Percentiles rank a stretch among this genome's conserved stretches.
Conservation (phyloP, 805 yeast genomes). For the Metahyphopichia silvanorum region DNA sequence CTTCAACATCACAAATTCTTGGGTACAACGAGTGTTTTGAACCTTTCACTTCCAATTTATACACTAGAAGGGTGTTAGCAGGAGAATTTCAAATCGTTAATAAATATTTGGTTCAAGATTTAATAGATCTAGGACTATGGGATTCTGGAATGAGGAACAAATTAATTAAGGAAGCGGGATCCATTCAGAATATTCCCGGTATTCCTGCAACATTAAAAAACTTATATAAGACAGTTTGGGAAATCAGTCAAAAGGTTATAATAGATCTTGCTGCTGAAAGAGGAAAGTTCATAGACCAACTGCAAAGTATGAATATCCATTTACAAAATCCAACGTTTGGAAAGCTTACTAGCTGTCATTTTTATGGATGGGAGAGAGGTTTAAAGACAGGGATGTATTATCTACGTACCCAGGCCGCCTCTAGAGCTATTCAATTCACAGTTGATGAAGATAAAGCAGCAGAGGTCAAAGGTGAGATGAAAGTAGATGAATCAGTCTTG, state of each 20-base stretch:
- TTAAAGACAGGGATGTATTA: constrained; percentile 40
- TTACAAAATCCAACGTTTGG: constrained; percentile 35
- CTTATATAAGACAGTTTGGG: constrained; percentile 96
- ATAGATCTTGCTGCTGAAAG: constrained; percentile 85
- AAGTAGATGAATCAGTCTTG: constrained; percentile 6
- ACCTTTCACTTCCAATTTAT: constrained; percentile 91
- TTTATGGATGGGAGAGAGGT: constrained; percentile 37
- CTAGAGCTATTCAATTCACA: constrained; percentile 37
- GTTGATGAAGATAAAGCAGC: constrained; percentile 14
- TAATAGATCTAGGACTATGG: constrained; percentile 84
- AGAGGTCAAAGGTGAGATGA: constrained; percentile 1
- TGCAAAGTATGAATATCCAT: constrained; percentile 44
- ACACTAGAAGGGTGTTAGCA: constrained; percentile 83
- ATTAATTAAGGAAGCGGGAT: constrained; percentile 76
- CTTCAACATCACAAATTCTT: constrained; percentile 92
- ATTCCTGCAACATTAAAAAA: constrained; percentile 74
- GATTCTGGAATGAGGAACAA: constrained; percentile 71
- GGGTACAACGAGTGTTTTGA: constrained; percentile 96
- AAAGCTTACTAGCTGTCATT: constrained; percentile 42
- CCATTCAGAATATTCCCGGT: constrained; percentile 70
- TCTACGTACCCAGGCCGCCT: constrained; percentile 36
- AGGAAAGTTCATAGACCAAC: constrained; percentile 62
- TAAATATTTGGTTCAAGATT: constrained; percentile 77
- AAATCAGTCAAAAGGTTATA: constrained; percentile 78
- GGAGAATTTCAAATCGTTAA: constrained; percentile 95